These are phyloP conservation scores for Leptographium flavum DNA, from an alignment of 2,329 filamentous ascomycete genomes.

Conservation along the genomic window DNA sequence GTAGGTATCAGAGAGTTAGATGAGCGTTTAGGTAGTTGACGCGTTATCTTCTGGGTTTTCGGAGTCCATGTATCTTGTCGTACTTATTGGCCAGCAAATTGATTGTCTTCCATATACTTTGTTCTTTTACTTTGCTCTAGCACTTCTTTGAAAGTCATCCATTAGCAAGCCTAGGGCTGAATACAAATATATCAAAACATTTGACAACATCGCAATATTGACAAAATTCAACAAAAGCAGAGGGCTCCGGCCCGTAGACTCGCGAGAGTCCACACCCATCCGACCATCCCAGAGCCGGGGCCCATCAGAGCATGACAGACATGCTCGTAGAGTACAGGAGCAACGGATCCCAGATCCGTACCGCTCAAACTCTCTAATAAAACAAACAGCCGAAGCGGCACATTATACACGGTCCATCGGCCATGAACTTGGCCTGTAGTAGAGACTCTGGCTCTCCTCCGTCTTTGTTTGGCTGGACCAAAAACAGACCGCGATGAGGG, in stretches of 20 bases:
- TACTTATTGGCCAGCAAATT: no score
- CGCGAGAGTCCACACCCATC: not conserved
- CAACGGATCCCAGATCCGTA: not conserved
- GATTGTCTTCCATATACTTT: no score
- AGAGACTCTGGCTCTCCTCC: not conserved
- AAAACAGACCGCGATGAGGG: not conserved
- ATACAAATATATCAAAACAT: not conserved
- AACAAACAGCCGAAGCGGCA: not conserved
- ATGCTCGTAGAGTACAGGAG: not conserved
- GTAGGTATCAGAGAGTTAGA: no score
- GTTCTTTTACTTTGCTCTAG: no score
- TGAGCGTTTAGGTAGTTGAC: no score
- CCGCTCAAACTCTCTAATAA: not conserved
- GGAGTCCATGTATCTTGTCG: no score
- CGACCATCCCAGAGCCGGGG: no score
- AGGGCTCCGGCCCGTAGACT: not conserved
- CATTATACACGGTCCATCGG: no score
- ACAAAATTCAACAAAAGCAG: not conserved
- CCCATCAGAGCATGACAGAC: not conserved
- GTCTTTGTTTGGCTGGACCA: not conserved
- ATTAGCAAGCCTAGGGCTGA: not conserved
- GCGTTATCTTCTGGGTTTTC: no score
- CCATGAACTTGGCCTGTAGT: no score
- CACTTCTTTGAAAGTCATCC: not conserved
- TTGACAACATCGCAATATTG: not conserved